Conservation (phyloP, 2,329 filamentous ascomycete species). For the Fusarium setosum region DNA sequence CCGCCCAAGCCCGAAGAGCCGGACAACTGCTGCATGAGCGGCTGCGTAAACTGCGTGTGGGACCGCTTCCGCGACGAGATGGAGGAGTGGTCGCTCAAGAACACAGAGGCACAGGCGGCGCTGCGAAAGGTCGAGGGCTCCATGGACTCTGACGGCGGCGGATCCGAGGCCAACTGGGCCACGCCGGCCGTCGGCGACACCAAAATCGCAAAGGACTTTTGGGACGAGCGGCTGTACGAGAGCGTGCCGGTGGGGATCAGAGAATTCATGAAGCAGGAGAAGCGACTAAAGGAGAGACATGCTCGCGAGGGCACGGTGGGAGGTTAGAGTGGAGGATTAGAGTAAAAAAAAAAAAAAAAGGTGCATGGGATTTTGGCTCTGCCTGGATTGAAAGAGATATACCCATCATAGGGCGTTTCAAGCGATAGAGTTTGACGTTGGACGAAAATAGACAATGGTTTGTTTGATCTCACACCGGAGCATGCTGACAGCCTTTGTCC, state of each 20-base stretch:
- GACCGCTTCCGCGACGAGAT: constrained; percentile 91
- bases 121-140: constrained; percentile 59
- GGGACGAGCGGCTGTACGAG: constrained; percentile 77
- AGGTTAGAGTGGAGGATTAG: constrained; percentile 46
- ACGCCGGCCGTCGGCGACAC: constrained; percentile 46
- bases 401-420: constrained; percentile 20
- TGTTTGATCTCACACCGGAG: not conserved
- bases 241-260: constrained; percentile 90
- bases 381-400: constrained; percentile 29
- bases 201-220: constrained; percentile 63
- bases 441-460: constrained; percentile 32
- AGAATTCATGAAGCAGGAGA: constrained; percentile 98
- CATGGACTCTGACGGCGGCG: constrained; percentile 85
- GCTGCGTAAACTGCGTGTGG: constrained; percentile 98
- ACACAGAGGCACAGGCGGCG: constrained; percentile 70
- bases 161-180: constrained; percentile 76
- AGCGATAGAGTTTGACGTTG: constrained; percentile 33
- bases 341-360: not conserved
- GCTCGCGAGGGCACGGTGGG: constrained; percentile 63
- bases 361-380: not conserved
- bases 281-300: constrained; percentile 84
- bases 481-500: too few relatives aligned
- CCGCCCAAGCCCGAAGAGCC: constrained; percentile 89
- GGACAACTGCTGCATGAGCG: constrained; percentile 99
- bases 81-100: constrained; percentile 83